phyloP scores from a whole-genome alignment of 1,139 yeast genomes.

The Taiozyma sp. region DNA sequence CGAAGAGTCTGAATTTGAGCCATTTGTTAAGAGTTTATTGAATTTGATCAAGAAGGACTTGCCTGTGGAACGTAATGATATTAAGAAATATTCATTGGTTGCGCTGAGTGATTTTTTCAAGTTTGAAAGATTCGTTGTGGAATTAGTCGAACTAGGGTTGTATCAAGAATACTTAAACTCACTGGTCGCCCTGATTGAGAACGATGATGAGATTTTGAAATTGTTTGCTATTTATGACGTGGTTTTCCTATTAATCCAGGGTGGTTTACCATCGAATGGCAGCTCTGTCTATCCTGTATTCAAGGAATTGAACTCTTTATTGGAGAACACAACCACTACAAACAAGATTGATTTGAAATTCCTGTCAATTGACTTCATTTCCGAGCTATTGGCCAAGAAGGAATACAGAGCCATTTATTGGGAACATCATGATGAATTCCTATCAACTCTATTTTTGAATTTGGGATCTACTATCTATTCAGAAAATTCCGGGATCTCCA shows the following conservation, averaged over 20 bases:
- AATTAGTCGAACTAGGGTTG: conserved; percentile 32
- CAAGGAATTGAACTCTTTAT: conserved; percentile 9
- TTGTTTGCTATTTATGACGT: conserved; percentile 36
- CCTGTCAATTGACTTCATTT: conserved; percentile 62
- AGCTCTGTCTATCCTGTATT: conserved; percentile 2
- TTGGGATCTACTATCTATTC: conserved; percentile 24
- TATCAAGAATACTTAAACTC: conserved; percentile 39
- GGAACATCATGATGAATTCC: conserved; percentile 43
- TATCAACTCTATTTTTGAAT: conserved; percentile 49
- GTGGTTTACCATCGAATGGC: neutral
- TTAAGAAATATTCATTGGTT: conserved; percentile 66
- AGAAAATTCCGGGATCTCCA: conserved; percentile 4
- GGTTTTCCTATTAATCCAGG: conserved; percentile 29
- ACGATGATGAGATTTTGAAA: conserved; percentile 41
- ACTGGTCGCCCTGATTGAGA: conserved; percentile 43
- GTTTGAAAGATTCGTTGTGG: conserved; percentile 30
- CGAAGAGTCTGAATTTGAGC: conserved; percentile 1
- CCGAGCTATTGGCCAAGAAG: conserved; percentile 54
- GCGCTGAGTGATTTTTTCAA: conserved; percentile 56
- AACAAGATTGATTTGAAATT: conserved; percentile 50
- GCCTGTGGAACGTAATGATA: conserved; percentile 38
- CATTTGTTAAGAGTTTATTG: conserved; percentile 11
- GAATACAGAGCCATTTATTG: conserved; percentile 56
- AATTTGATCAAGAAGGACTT: conserved; percentile 12
- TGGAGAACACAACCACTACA: conserved; percentile 26